Base-by-base conservation (phyloP, 2,329 filamentous ascomycete genomes). In the Colletotrichum navitas region DNA sequence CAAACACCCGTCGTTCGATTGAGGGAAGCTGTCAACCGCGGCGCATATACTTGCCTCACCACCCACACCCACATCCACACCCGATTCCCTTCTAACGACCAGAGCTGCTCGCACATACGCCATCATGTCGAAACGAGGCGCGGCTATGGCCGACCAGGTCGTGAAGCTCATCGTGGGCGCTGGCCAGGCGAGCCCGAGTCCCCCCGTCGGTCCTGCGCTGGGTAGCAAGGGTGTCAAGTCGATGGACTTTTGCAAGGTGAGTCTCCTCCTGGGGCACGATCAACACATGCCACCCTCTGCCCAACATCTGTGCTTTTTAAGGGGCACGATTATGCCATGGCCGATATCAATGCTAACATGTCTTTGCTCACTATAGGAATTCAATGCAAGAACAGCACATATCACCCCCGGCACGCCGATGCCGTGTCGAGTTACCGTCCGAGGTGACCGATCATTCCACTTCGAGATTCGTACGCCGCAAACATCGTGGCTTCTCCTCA, bases 171-270 rank as follows among this genome's bases (percentile, higher is more conserved):
- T 99, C 76, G 96, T 99, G 73, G 96, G 95, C 78, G 96, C 96
- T 68, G 96, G 96, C 34, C 94, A 98, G 83, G 96, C 96, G 72
- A 95, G 92, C 78, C 96, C 96, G 39, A 97, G 94, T 83, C 96
- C 96, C 43, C 96, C 96, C 5, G 95, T 99, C 78, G 96, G 96
- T 86, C 96, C 96, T 70, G 96, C 96, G 65, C 89, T 99, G 75
- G 96, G 96, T 84, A 95, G 92, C 82, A 98, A 98, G 86, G 96
- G 96, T 87, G 93, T 99, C 74, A 99, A 99, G 87, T 97, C 93
- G 70, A 99, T 99, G 92, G 96, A 99, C 84, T 99, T 98, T 82
- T 98, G 96, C 90, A 98, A 98, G 89, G 95, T 97, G 73, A 73
- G 81, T 39, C 67, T 66, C 32, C 16, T 55, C 63, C 36, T 54